Evolutionary conservation across 257 asterid species (phyloP).

Genomic region (Scutellaria baicalensis): DNA sequence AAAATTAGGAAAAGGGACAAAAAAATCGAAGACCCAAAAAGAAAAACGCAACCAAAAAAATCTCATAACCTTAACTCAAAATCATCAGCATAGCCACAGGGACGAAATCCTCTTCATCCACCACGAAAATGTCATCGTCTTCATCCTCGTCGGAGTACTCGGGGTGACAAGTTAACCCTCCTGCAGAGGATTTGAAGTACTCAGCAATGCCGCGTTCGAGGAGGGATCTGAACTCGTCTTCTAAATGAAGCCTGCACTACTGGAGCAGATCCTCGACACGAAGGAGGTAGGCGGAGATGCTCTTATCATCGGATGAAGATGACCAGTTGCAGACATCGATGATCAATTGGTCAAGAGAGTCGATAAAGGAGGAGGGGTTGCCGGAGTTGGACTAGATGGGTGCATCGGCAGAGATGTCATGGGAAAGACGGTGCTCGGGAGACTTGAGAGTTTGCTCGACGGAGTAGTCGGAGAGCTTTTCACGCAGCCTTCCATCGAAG

Average conservation of each 20-base stretch:
- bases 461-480: conserved; percentile 44
- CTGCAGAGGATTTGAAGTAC: conserved; percentile 4
- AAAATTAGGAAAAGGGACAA: no score
- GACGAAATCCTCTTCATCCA: conserved; percentile 33
- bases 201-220: conserved; percentile 37
- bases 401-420: conserved; percentile 28
- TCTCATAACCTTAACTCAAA: no score
- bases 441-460: conserved; percentile 49
- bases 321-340: conserved; percentile 41
- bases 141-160: conserved; percentile 43
- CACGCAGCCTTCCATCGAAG: conserved; percentile 65
- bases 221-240: conserved; percentile 57
- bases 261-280: conserved; percentile 70
- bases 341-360: conserved; percentile 47
- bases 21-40: no score
- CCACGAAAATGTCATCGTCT: not conserved
- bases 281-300: conserved; percentile 42
- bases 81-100: no score
- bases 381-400: conserved; percentile 43
- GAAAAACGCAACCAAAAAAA: no score
- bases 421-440: conserved; percentile 59
- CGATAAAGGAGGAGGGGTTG: conserved; percentile 49
- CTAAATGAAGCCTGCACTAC: conserved; percentile 63
- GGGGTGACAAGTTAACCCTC: conserved; percentile 21
- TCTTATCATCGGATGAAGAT: conserved; percentile 39